Percentiles rank a stretch among this genome's conserved stretches.
These are phyloP conservation scores for Apiospora sp. DNA, from an alignment of 2,329 filamentous ascomycete genomes.

Conservation along the genomic window DNA sequence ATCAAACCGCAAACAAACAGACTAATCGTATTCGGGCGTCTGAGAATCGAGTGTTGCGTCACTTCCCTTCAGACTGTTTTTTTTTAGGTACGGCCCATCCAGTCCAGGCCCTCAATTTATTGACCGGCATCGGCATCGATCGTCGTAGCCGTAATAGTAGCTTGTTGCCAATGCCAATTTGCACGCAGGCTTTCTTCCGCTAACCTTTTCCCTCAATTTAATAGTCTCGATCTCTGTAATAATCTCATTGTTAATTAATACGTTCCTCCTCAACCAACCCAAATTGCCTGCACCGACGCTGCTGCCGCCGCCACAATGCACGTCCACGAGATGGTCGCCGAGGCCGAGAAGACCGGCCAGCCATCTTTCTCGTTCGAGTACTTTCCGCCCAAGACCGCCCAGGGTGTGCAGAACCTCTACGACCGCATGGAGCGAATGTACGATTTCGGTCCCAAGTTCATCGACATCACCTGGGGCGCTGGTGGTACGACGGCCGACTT, in stretches of 20 bases:
- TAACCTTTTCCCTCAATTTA: background rate
- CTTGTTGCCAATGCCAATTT: background rate
- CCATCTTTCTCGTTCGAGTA: slow-evolving; percentile 99
- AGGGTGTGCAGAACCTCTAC: slow-evolving; percentile 98
- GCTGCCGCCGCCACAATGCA: slow-evolving; percentile 75
- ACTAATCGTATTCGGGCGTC: background rate
- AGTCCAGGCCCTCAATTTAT: slow-evolving; percentile 10
- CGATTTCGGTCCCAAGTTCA: slow-evolving; percentile 89
- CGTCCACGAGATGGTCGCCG: slow-evolving; percentile 88
- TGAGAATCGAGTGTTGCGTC: background rate
- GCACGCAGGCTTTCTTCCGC: background rate
- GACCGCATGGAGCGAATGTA: slow-evolving; percentile 99
- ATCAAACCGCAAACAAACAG: slow-evolving; percentile 8
- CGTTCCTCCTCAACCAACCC: background rate
- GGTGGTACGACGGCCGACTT: slow-evolving; percentile 90
- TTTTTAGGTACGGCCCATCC: background rate
- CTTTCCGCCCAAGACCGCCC: slow-evolving; percentile 96
- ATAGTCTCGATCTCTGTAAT: background rate
- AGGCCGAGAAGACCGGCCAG: slow-evolving; percentile 79
- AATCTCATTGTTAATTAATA: background rate
- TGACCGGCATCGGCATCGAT: slow-evolving; percentile 18
- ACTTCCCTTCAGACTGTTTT: background rate
- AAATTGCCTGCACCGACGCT: background rate
- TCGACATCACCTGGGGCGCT: slow-evolving; percentile 98
- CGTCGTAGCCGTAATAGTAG: background rate